Evolutionary conservation across 371 early-diverging fungal species (phyloP).

Genomic region (Zychaea mexicana): DNA sequence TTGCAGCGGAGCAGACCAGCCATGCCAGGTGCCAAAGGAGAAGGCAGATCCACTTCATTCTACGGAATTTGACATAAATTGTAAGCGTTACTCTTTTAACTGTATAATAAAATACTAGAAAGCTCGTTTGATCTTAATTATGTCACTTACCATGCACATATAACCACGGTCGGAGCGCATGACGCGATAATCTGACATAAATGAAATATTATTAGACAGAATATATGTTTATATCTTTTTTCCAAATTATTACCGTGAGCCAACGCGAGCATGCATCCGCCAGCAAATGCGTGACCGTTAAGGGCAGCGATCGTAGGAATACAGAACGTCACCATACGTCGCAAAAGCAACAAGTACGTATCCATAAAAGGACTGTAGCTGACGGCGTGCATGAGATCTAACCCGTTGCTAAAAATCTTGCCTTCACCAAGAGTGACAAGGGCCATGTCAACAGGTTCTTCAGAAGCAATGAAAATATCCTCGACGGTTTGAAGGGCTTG

Average conservation of each 20-base stretch:
- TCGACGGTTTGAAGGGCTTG: conserved; percentile 68
- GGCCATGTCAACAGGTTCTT: conserved; percentile 49
- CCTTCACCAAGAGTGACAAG: conserved; percentile 67
- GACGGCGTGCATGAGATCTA: conserved; percentile 62
- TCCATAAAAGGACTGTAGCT: conserved; percentile 50
- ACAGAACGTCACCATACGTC: conserved; percentile 63
- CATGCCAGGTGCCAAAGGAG: conserved; percentile 77
- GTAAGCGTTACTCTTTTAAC: background rate
- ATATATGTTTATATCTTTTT: background rate
- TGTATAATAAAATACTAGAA: background rate
- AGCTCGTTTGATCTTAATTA: background rate
- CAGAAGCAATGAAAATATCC: conserved; percentile 35
- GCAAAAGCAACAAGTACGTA: conserved; percentile 49
- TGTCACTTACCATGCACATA: conserved; percentile 64
- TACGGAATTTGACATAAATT: conserved; percentile 11
- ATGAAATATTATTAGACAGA: background rate
- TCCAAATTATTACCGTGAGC: conserved; percentile 59
- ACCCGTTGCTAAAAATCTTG: conserved; percentile 80
- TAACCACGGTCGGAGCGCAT: conserved; percentile 83
- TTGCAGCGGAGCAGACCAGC: conserved; percentile 67
- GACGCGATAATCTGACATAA: conserved; percentile 73
- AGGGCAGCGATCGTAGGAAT: conserved; percentile 86
- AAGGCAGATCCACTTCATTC: conserved; percentile 82
- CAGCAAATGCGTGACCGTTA: conserved; percentile 87
- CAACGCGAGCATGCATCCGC: conserved; percentile 79